Conservation (phyloP, 176 grass and related monocot species). For the Aegilops umbellulata region DNA sequence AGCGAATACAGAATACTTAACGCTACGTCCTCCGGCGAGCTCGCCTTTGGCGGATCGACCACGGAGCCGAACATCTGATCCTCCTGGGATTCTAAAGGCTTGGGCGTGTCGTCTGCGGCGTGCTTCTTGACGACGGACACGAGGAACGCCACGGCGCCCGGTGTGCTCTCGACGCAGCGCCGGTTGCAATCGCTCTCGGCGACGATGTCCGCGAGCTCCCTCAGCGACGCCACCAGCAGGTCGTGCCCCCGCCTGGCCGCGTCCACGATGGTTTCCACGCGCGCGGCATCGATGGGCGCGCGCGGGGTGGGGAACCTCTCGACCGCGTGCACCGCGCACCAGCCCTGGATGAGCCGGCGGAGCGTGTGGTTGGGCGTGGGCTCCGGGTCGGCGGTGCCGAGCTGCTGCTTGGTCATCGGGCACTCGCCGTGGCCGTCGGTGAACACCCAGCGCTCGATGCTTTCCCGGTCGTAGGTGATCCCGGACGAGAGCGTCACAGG, state of each 20-base stretch:
- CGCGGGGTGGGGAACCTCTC: constrained; percentile 74
- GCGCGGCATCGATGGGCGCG: constrained; percentile 46
- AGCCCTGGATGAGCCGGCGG: constrained; percentile 77
- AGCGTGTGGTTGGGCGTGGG: constrained; percentile 96
- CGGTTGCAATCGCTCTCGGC: constrained; percentile 69
- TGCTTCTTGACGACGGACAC: constrained; percentile 41
- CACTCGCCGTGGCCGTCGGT: constrained; percentile 61
- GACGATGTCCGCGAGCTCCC: constrained; percentile 47
- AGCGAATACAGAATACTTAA: constrained; percentile 65
- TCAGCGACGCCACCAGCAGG: constrained; percentile 21
- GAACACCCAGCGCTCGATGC: constrained; percentile 91
- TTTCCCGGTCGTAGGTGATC: constrained; percentile 89
- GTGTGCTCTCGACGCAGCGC: constrained; percentile 40
- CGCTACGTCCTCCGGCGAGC: constrained; percentile 46
- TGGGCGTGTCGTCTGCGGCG: not conserved
- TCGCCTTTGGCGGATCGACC: not conserved
- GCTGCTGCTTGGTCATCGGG: constrained; percentile 66
- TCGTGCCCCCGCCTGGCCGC: constrained; percentile 14
- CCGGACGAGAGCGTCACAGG: constrained; percentile 86
- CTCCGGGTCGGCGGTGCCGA: constrained; percentile 48
- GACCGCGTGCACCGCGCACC: constrained; percentile 73
- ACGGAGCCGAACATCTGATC: not conserved
- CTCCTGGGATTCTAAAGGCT: not conserved
- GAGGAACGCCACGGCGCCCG: constrained; percentile 49
- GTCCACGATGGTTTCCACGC: constrained; percentile 38